A percentile compares a stretch with the other conserved stretches of the same genome.
These are phyloP conservation scores for Paxillus involutus DNA, from an alignment of 768 basidiomycete genomes.

Conservation along the genomic window DNA sequence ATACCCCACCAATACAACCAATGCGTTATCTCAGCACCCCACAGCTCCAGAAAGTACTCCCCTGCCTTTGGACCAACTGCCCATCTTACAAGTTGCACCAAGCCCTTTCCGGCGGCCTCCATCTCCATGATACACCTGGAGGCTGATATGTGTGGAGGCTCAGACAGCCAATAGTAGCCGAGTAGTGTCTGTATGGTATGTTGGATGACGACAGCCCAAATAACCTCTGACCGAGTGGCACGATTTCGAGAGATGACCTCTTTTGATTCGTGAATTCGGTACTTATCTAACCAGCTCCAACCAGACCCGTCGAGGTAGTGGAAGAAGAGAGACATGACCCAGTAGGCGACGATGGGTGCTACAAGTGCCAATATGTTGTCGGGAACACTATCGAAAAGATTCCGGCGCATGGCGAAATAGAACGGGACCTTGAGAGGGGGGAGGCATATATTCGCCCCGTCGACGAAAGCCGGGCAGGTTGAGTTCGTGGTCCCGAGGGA, in stretches of 20 bases:
- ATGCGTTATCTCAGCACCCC: conserved; percentile 50
- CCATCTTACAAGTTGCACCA: conserved; percentile 39
- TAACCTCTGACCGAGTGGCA: conserved; percentile 68
- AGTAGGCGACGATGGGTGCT: conserved; percentile 81
- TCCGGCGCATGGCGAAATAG: conserved; percentile 49
- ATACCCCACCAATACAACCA: conserved; percentile 93
- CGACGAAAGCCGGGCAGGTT: conserved; percentile 31
- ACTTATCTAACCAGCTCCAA: conserved; percentile 77
- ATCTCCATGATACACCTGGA: conserved; percentile 43
- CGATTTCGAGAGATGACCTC: conserved; percentile 78
- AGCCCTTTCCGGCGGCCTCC: conserved; percentile 38
- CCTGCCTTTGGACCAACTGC: conserved; percentile 43
- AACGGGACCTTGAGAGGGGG: conserved; percentile 43
- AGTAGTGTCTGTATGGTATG: conserved; percentile 81
- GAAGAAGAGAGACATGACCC: conserved; percentile 79
- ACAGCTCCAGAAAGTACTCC: conserved; percentile 32
- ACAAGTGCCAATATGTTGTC: conserved; percentile 73
- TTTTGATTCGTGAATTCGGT: conserved; percentile 84
- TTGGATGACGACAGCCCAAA: conserved; percentile 82
- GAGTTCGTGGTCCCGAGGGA: conserved; percentile 32
- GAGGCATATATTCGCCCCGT: conserved; percentile 40
- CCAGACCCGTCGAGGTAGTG: conserved; percentile 75
- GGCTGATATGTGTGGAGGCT: conserved; percentile 31
- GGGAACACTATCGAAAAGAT: conserved; percentile 55
- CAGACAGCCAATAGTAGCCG: conserved; percentile 66